A percentile compares a stretch with the other conserved stretches of the same genome.
Evolutionary conservation across 257 asterid species (phyloP).

Genomic region (Buddleja alternifolia): DNA sequence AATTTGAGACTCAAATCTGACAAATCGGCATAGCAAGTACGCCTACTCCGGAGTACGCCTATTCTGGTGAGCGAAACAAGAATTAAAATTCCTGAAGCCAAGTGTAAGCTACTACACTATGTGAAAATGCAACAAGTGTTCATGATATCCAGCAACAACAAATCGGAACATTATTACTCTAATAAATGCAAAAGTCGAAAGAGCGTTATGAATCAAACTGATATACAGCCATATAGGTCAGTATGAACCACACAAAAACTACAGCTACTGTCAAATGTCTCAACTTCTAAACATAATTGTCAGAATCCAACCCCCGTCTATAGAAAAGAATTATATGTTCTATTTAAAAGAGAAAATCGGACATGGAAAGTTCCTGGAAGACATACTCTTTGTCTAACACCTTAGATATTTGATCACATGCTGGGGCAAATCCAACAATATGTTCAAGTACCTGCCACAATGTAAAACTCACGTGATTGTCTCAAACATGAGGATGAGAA

Average conservation of each 20-base stretch:
- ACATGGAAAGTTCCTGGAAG: slow-evolving; percentile 28
- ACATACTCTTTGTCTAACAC: slow-evolving; percentile 30
- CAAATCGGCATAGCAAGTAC: not conserved
- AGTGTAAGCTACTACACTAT: too few species aligned
- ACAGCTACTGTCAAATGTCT: slow-evolving; percentile 19
- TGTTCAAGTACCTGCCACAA: slow-evolving; percentile 61
- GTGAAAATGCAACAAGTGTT: too few species aligned
- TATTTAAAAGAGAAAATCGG: too few species aligned
- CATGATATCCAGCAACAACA: too few species aligned
- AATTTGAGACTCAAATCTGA: too few species aligned
- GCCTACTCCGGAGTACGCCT: not conserved
- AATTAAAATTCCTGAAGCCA: too few species aligned
- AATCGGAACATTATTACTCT: not conserved
- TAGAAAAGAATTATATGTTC: not conserved
- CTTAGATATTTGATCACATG: slow-evolving; percentile 37
- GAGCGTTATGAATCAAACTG: slow-evolving; percentile 19
- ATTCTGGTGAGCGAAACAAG: too few species aligned
- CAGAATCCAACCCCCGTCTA: slow-evolving; percentile 10
- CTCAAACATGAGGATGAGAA: not conserved
- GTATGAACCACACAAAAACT: not conserved
- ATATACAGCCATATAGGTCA: slow-evolving; percentile 26
- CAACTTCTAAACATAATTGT: not conserved
- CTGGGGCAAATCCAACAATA: slow-evolving; percentile 33
- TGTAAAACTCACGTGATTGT: slow-evolving; percentile 17
- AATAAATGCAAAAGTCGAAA: not conserved